phyloP scores from a whole-genome alignment of 2,329 filamentous ascomycete genomes.

The Claviceps maximensis region DNA sequence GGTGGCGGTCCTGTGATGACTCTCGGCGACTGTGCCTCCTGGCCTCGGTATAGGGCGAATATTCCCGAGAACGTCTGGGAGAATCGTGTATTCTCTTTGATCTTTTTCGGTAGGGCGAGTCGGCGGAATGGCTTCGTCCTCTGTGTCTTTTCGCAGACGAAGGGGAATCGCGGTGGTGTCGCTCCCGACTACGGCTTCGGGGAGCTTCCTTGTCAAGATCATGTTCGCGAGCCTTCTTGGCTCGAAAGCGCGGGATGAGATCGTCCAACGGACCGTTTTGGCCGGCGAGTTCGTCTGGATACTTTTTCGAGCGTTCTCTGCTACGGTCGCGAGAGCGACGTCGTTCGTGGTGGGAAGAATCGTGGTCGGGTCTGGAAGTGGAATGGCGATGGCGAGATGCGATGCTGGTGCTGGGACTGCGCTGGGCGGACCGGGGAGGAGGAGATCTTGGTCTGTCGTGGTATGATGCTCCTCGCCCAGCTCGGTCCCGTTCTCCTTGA shows the following conservation, averaged over 20 bases:
- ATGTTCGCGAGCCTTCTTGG: conserved; percentile 17
- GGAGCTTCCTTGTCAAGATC: conserved; percentile 20
- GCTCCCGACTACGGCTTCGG: conserved; percentile 22
- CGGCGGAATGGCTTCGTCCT: conserved; percentile 27
- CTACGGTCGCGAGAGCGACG: conserved; percentile 25
- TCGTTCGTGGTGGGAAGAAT: conserved; percentile 19
- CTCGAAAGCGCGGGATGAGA: conserved; percentile 25
- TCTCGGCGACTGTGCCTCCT: conserved; percentile 18
- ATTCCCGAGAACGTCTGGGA: conserved; percentile 26
- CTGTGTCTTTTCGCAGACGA: conserved; percentile 28
- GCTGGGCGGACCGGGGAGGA: conserved; percentile 19
- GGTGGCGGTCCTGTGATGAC: conserved; percentile 20
- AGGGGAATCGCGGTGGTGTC: conserved; percentile 21
- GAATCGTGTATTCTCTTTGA: conserved; percentile 22
- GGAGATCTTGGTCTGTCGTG: conserved; percentile 20
- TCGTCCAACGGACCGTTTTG: conserved; percentile 20
- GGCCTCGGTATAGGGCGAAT: conserved; percentile 22
- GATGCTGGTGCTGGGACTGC: conserved; percentile 15
- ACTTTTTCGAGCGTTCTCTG: conserved; percentile 19
- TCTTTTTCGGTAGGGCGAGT: conserved; percentile 26
- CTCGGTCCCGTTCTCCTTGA: conserved; percentile 23
- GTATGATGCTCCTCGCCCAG: conserved; percentile 20
- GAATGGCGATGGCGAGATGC: conserved; percentile 21
- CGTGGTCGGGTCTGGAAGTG: conserved; percentile 19
- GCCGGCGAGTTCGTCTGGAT: conserved; percentile 15